Base-by-base conservation (phyloP, 352 stramenopile genomes). In the Phytophthora boehmeriae region DNA sequence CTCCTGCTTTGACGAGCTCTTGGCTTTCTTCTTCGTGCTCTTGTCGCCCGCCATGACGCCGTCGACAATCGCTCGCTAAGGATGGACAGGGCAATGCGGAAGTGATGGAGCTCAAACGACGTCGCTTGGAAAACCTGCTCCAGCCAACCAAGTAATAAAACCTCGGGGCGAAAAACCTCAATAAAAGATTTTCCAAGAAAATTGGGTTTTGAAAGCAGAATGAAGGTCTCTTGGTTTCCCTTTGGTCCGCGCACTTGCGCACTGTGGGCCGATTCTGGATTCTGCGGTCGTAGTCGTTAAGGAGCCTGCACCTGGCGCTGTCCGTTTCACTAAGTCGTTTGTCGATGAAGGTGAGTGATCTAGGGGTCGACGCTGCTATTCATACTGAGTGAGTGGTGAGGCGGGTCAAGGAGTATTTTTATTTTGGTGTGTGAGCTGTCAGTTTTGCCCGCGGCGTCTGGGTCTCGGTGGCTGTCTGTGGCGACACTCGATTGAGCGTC, bases 21-120 rank as follows among this genome's bases (percentile, higher is more conserved):
- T 80, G 48, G 19, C 63, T 59, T 79, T 73, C 66, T 78, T 88
- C 61, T 80, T 85, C 53, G 49, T 68, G 53, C 60, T 74, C 72
- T 80, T 85, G 60, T 88, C 75, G 36, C 65, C 66, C 44, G 68
- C 67, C 66, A 81, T 83, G 61, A 46, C 56, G 36, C 27, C 43
- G 38, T 59, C 51, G 20, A 6, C 36, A 55, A 49, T 35, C 25
- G 41, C 42, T 35, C 25, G 41, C 42, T 45, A 23, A 14, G 41
- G 30, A 17, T 47, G 39, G 44, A 41, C n/a, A 54, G 47, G 44
- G 53, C 10, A 46, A 64, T 69, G 65, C 51, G 63, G 49, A 70
- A 73, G 63, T 66, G 68, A 73, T 73, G 68, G 68, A 65, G 34
- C 58, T 63, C 52, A 54, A 54, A 57, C 17, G 48, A 48, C 47